A percentile compares a stretch with the other conserved stretches of the same genome.
phyloP scores from a whole-genome alignment of 2,329 filamentous ascomycete genomes.

The Trichoderma endophyticum region DNA sequence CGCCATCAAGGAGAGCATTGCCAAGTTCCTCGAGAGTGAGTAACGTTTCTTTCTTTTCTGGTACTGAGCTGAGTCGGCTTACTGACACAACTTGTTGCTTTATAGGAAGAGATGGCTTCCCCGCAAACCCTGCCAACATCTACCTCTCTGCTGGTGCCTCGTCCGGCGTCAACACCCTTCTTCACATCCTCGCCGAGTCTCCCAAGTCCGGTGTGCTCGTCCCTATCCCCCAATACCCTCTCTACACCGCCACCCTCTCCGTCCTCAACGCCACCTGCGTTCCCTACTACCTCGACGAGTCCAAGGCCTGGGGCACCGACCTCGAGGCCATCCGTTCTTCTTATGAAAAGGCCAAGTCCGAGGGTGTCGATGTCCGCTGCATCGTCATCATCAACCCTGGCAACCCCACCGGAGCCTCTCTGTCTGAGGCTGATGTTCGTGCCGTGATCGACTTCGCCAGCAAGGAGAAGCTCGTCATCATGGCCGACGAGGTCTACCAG shows the following conservation, averaged over 20 bases:
- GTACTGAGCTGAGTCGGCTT: not conserved
- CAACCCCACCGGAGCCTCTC: slow-evolving; percentile 89
- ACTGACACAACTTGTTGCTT: not conserved
- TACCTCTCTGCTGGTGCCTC: slow-evolving; percentile 92
- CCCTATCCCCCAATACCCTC: slow-evolving; percentile 95
- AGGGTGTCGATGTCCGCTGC: slow-evolving; percentile 82
- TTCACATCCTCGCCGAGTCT: slow-evolving; percentile 80
- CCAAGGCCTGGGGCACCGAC: slow-evolving; percentile 82
- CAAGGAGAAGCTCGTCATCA: slow-evolving; percentile 79
- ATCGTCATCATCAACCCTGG: slow-evolving; percentile 98
- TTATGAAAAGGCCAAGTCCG: slow-evolving; percentile 68
- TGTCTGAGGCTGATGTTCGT: slow-evolving; percentile 75
- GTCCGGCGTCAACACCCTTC: slow-evolving; percentile 88
- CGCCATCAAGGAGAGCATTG: slow-evolving; percentile 82
- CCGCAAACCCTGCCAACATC: slow-evolving; percentile 74
- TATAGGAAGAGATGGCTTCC: slow-evolving; percentile 78
- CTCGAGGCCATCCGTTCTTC: slow-evolving; percentile 71
- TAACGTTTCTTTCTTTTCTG: slow-evolving; percentile 20
- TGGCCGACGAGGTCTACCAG: slow-evolving; percentile 98
- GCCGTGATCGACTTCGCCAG: slow-evolving; percentile 83
- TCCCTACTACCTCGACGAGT: slow-evolving; percentile 90
- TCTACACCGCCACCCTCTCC: slow-evolving; percentile 90
- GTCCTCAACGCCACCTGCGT: slow-evolving; percentile 83
- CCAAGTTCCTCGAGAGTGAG: slow-evolving; percentile 84
- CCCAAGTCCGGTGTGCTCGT: slow-evolving; percentile 81